These are phyloP conservation scores for Solanum tacnaense DNA, from an alignment of 257 asterid genomes.

Conservation along the genomic window DNA sequence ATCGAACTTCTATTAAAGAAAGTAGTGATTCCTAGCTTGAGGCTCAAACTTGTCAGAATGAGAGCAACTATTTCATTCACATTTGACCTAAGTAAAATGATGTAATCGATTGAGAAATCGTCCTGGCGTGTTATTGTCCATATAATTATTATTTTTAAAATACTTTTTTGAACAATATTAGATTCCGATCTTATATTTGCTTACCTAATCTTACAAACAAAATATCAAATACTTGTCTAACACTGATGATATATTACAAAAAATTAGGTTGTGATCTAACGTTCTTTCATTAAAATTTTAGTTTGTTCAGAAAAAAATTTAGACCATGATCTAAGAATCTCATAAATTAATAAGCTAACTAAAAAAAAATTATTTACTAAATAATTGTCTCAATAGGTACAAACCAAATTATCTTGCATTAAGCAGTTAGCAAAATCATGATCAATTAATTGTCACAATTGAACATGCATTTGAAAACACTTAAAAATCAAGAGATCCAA, in stretches of 20 bases:
- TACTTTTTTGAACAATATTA: neutral
- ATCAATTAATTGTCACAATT: neutral
- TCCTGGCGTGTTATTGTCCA: neutral
- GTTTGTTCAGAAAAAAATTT: fast-evolving
- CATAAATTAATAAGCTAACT: neutral
- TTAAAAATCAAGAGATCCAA: neutral
- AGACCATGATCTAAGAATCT: neutral
- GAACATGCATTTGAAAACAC: neutral
- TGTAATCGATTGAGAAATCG: neutral
- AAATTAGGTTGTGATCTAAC: neutral
- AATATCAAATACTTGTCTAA: no score
- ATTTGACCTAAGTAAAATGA: neutral
- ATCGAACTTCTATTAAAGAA: neutral
- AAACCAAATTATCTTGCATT: neutral
- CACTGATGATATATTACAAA: no score
- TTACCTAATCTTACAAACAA: neutral
- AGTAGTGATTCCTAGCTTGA: neutral
- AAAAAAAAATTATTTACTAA: neutral
- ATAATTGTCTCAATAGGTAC: neutral
- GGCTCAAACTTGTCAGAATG: neutral
- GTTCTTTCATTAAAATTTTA: neutral
- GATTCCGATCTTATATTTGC: neutral
- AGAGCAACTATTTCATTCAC: neutral
- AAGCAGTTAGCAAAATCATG: neutral
- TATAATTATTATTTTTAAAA: neutral